Evolutionary conservation across 2,329 filamentous ascomycete genomes (phyloP).

Genomic region (Pseudogymnoascus sp.): DNA sequence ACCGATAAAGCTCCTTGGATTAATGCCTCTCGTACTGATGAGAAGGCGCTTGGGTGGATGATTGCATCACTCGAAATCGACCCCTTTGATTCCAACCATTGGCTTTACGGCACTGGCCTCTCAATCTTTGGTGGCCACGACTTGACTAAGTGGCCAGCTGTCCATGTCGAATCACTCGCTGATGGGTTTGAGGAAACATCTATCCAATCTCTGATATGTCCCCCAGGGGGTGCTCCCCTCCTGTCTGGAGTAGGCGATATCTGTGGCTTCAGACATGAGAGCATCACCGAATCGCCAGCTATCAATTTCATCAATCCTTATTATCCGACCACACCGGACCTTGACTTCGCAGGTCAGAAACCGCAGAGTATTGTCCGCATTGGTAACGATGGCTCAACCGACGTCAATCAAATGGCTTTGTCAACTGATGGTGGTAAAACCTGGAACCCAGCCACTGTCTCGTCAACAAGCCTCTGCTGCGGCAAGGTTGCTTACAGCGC

Average conservation of each 20-base stretch:
- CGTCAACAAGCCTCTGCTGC: constrained; percentile 29
- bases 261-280: constrained; percentile 38
- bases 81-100: constrained; percentile 50
- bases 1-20: constrained; percentile 46
- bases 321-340: constrained; percentile 5
- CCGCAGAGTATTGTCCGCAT: constrained; percentile 40
- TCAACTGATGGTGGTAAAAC: constrained; percentile 42
- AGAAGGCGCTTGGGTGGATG: constrained; percentile 47
- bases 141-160: constrained; percentile 46
- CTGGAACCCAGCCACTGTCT: constrained; percentile 41
- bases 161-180: constrained; percentile 40
- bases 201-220: constrained; percentile 40
- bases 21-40: constrained; percentile 38
- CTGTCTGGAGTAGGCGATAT: constrained; percentile 44
- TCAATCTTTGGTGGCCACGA: constrained; percentile 47
- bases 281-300: constrained; percentile 3
- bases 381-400: constrained; percentile 33
- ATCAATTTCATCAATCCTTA: constrained; percentile 5
- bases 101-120: constrained; percentile 52
- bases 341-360: constrained; percentile 17
- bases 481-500: constrained; percentile 45
- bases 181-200: constrained; percentile 48
- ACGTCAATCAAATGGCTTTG: constrained; percentile 36
- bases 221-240: constrained; percentile 42
- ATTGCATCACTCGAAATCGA: constrained; percentile 50